Evolutionary conservation across 116 monocot genomes (phyloP).

Genomic region (Posidonia oceanica): DNA sequence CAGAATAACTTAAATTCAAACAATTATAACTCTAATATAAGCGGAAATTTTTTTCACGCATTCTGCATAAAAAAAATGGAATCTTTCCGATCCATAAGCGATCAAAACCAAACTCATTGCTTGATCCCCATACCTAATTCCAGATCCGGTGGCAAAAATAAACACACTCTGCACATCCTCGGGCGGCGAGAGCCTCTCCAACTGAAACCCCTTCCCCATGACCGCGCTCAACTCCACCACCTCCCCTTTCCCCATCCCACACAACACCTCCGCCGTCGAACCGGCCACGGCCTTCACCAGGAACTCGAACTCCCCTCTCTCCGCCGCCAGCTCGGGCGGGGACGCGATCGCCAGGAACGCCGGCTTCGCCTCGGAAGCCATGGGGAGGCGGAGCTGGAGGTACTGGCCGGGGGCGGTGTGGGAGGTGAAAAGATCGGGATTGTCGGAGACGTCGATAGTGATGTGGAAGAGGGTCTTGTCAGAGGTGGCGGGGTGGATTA

Average conservation of each 20-base stretch:
- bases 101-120: background rate
- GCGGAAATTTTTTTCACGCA: too few relatives aligned
- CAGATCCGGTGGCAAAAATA: constrained; percentile 92
- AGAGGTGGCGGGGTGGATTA: constrained; percentile 50
- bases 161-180: constrained; percentile 31
- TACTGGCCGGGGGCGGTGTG: constrained; percentile 81
- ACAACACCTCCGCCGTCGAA: constrained; percentile 68
- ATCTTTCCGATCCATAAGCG: background rate
- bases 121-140: constrained; percentile 56
- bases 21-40: too few relatives aligned
- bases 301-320: constrained; percentile 64
- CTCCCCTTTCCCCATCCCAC: constrained; percentile 61
- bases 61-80: background rate
- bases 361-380: constrained; percentile 26
- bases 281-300: constrained; percentile 76
- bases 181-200: constrained; percentile 46
- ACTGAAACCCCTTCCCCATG: constrained; percentile 76
- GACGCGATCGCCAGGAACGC: constrained; percentile 87
- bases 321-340: constrained; percentile 30
- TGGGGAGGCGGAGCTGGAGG: constrained; percentile 71
- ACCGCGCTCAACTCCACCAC: constrained; percentile 66
- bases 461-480: constrained; percentile 84
- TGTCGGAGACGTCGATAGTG: constrained; percentile 62
- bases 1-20: too few relatives aligned
- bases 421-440: constrained; percentile 39